These are phyloP conservation scores for Calonectria crousiana DNA, from an alignment of 2,329 filamentous ascomycete genomes.

Conservation along the genomic window DNA sequence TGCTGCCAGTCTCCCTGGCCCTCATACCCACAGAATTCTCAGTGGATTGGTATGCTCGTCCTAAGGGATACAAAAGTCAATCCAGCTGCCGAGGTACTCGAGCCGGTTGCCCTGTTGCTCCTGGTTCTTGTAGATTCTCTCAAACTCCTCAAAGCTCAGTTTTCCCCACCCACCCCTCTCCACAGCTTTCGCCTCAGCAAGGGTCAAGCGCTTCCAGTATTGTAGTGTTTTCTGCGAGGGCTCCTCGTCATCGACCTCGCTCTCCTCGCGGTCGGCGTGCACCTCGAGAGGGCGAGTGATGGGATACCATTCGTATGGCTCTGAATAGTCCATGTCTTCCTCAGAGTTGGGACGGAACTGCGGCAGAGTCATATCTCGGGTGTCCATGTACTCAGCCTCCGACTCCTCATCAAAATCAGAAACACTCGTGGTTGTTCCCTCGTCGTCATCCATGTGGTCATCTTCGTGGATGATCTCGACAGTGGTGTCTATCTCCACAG, in stretches of 20 bases:
- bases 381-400: conserved; percentile 28
- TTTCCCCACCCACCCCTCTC: conserved; percentile 83
- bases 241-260: conserved; percentile 37
- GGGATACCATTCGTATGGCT: conserved; percentile 37
- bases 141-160: conserved; percentile 84
- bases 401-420: conserved; percentile 35
- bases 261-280: conserved; percentile 22
- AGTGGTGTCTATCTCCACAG: conserved; percentile 48
- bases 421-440: conserved; percentile 18
- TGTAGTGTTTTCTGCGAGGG: conserved; percentile 52
- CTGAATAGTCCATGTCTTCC: conserved; percentile 33
- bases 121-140: conserved; percentile 77
- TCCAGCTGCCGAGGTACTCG: conserved; percentile 90
- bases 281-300: conserved; percentile 26
- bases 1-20: background rate
- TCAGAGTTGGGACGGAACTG: conserved; percentile 74
- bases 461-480: conserved; percentile 40
- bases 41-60: conserved; percentile 1
- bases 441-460: conserved; percentile 12
- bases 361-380: conserved; percentile 73
- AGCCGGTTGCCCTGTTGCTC: conserved; percentile 73
- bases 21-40: background rate
- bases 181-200: conserved; percentile 76
- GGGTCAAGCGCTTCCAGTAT: conserved; percentile 68
- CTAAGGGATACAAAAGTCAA: conserved; percentile 81